Conservation (phyloP, 2,329 filamentous ascomycete species). For the Trichoderma endophyticum region DNA sequence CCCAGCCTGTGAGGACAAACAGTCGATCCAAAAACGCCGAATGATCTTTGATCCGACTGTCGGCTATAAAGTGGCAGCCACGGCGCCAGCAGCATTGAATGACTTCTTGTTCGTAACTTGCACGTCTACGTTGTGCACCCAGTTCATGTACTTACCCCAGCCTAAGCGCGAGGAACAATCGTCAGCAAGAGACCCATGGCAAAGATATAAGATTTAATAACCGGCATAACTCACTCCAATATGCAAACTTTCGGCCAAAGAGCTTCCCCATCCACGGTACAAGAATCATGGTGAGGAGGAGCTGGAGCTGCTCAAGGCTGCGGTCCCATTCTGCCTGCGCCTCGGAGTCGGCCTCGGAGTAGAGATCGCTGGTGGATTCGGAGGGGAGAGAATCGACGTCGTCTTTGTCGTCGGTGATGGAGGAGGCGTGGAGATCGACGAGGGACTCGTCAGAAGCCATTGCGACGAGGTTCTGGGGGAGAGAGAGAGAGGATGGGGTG, state of each 20-base stretch:
- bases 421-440: conserved; percentile 49
- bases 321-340: conserved; percentile 95
- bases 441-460: conserved; percentile 44
- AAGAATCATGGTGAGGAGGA: conserved; percentile 89
- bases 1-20: neutral
- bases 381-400: conserved; percentile 66
- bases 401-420: conserved; percentile 45
- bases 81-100: conserved; percentile 61
- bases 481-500: neutral
- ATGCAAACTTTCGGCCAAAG: conserved; percentile 89
- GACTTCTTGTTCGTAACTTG: conserved; percentile 58
- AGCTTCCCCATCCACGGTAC: conserved; percentile 95
- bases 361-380: conserved; percentile 54
- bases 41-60: neutral
- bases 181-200: neutral
- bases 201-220: no score
- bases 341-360: conserved; percentile 66
- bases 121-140: conserved; percentile 81
- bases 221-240: conserved; percentile 70
- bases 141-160: conserved; percentile 92
- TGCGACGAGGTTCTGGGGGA: neutral
- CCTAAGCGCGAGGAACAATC: conserved; percentile 48
- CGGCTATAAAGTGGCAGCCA: conserved; percentile 51
- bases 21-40: neutral
- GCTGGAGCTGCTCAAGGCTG: conserved; percentile 87